Evolutionary conservation across 2,329 filamentous ascomycete genomes (phyloP).

Genomic region (Epichloe typhina): DNA sequence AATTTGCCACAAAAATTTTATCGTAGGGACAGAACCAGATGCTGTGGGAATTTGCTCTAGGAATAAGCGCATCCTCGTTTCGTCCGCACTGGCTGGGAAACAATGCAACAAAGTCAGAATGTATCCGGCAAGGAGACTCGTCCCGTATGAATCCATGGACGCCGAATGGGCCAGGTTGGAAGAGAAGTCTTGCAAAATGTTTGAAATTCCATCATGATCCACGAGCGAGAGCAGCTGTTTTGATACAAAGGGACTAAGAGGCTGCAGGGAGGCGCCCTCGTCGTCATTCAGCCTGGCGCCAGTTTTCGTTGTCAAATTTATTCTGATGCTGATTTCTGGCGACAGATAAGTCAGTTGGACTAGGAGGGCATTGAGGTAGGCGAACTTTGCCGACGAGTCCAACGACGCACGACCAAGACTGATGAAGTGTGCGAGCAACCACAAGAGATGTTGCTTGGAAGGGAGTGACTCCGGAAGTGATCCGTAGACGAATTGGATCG

Average conservation of each 20-base stretch:
- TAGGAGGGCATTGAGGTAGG: slow-evolving; percentile 39
- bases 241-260: slow-evolving; percentile 44
- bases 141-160: slow-evolving; percentile 18
- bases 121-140: slow-evolving; percentile 70
- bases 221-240: slow-evolving; percentile 58
- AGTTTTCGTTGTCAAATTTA: slow-evolving; percentile 1
- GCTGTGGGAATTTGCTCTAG: slow-evolving; percentile 30
- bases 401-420: slow-evolving; percentile 33
- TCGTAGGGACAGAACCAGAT: slow-evolving; percentile 43
- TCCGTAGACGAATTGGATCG: slow-evolving; percentile 25
- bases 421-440: slow-evolving; percentile 56
- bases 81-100: slow-evolving; percentile 69
- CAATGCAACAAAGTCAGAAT: slow-evolving; percentile 74
- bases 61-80: slow-evolving; percentile 91
- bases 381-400: slow-evolving; percentile 21
- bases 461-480: slow-evolving; percentile 11
- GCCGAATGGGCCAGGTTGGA: slow-evolving; percentile 18
- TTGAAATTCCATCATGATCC: slow-evolving; percentile 59
- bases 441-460: slow-evolving; percentile 36
- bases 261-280: slow-evolving; percentile 3
- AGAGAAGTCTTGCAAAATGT: slow-evolving; percentile 22
- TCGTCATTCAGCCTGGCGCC: slow-evolving; percentile 8
- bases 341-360: slow-evolving; percentile 39
- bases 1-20: slow-evolving; percentile 67
- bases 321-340: slow-evolving; percentile 31